phyloP scores from a whole-genome alignment of 2,329 filamentous ascomycete species.

The Calonectria hongkongensis region DNA sequence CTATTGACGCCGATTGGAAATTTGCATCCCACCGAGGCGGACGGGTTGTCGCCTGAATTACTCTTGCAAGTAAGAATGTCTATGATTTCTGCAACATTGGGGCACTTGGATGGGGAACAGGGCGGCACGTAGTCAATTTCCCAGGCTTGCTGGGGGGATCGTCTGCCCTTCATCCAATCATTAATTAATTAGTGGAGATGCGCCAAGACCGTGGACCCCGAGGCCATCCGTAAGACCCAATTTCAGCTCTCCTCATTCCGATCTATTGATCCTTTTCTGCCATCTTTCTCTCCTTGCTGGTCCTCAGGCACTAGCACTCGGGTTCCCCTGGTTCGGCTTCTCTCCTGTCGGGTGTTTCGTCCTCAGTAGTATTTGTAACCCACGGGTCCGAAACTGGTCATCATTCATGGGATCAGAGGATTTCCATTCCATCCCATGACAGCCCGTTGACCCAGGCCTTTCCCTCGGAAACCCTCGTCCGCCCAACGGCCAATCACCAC shows the following conservation, averaged over 20 bases:
- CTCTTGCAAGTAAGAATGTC: conserved; percentile 26
- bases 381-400: background rate
- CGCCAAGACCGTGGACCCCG: conserved; percentile 33
- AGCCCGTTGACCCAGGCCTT: conserved; percentile 21
- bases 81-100: conserved; percentile 13
- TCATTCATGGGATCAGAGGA: background rate
- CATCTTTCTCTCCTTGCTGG: conserved; percentile 24
- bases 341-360: no score
- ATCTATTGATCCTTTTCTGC: conserved; percentile 25
- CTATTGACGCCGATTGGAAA: conserved; percentile 10
- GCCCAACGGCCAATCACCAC: conserved; percentile 48
- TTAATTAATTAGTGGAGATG: conserved; percentile 31
- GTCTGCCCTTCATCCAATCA: conserved; percentile 31
- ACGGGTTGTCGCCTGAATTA: conserved; percentile 6
- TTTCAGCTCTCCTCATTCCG: conserved; percentile 34
- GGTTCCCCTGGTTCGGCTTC: background rate
- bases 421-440: conserved; percentile 26
- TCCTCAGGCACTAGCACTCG: conserved; percentile 14
- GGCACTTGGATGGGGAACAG: conserved; percentile 15
- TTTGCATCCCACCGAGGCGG: background rate
- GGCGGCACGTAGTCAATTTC: conserved; percentile 30
- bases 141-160: conserved; percentile 31
- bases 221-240: conserved; percentile 36
- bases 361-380: conserved; percentile 15
- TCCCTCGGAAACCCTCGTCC: conserved; percentile 51